These are phyloP conservation scores for Penicillium sp. DNA, from an alignment of 2,329 filamentous ascomycete species.

Conservation along the genomic window DNA sequence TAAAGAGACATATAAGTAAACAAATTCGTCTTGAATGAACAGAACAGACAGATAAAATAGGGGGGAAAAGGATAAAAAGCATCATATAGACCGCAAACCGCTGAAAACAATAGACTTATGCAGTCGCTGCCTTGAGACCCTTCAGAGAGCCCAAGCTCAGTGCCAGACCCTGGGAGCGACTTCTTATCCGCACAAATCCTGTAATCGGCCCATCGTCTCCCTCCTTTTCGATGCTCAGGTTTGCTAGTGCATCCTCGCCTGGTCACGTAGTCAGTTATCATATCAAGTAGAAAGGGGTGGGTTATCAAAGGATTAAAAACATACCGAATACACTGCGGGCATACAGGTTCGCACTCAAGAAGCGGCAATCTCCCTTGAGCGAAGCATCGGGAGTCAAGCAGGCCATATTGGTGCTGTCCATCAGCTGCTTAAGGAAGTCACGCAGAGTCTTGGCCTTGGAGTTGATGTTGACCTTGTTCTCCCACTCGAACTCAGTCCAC, in stretches of 20 bases:
- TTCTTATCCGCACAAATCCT: conserved; percentile 96
- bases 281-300: background rate
- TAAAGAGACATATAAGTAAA: conserved; percentile 22
- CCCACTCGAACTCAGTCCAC: conserved; percentile 99
- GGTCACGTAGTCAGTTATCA: conserved; percentile 23
- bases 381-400: conserved; percentile 95
- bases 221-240: conserved; percentile 96
- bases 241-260: conserved; percentile 98
- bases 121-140: conserved; percentile 72
- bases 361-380: conserved; percentile 95
- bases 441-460: conserved; percentile 89
- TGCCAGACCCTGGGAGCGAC: conserved; percentile 90
- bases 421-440: conserved; percentile 88
- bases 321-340: conserved; percentile 96
- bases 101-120: conserved; percentile 34
- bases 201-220: conserved; percentile 93
- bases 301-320: conserved; percentile 32
- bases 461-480: conserved; percentile 99
- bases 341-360: conserved; percentile 94
- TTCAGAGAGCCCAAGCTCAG: conserved; percentile 92
- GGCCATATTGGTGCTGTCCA: conserved; percentile 98
- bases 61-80: conserved; percentile 20
- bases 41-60: conserved; percentile 13
- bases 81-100: conserved; percentile 30
- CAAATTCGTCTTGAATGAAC: conserved; percentile 29